Evolutionary conservation across 2,329 filamentous ascomycete genomes (phyloP), one percentile per base, ranked within the genome.

Genomic region (Xylaria sp.): DNA sequence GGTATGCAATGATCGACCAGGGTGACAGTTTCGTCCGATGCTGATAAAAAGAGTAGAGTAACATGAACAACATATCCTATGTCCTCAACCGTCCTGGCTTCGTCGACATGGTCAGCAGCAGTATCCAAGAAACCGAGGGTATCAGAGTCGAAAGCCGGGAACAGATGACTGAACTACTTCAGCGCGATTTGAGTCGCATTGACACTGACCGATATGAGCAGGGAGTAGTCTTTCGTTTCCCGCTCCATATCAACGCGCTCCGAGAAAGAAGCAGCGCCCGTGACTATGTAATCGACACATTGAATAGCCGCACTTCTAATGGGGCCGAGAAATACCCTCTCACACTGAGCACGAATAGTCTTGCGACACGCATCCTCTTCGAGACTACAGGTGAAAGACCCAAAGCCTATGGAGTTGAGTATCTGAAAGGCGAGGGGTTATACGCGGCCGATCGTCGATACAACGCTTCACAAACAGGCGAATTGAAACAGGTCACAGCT

Each of bases 401-500:
- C 0, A 60, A 51, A 28, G 68, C 64, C 1, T 54, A 42, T 20
- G 61, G 65, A 26, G 68, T 66, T 40, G 65, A 65, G 26, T 70
- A 58, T 54, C 26, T 70, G 10, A 44, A 49, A 15, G 68, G 68
- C 15, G 23, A 68, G 58, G 49, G 65, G 15, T 36, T 70, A 4
- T 70, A 70, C 62, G 28, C 23, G 13, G 65, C 68, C 3, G 68
- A 70, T 44, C 31, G 33, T 36, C 56, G 68, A n/a, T 59, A 66
- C 13, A 53, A 63, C 31, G 31, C 59, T 23, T 49, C 36, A 15
- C 51, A 62, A 2, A 46, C 28, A 20, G 56, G 59, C 2, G 57
- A 56, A 7, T 49, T 53, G 4, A 57, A 58, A 31, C 48, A 17
- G 5, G 60, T 71, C n/a, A 40, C 6, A 2, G 68, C 68, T 15